A percentile compares a stretch with the other conserved stretches of the same genome.
These are phyloP conservation scores for Dentipellis sp. DNA, from an alignment of 768 basidiomycete genomes.

Conservation along the genomic window DNA sequence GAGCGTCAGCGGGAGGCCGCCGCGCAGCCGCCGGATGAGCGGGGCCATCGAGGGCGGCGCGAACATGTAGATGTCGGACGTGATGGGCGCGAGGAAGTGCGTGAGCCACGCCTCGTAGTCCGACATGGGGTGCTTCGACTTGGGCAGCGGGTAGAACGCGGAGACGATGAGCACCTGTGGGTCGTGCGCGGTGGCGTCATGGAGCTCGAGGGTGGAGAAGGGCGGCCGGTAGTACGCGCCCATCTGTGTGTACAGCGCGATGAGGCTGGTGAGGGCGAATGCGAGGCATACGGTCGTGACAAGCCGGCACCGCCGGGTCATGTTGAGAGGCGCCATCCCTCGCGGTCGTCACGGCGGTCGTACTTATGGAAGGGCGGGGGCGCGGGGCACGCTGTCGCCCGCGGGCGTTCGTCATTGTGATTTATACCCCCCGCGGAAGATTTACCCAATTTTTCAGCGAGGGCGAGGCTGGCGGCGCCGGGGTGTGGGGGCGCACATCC, in stretches of 20 bases:
- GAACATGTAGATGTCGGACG: conserved; percentile 34
- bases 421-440: no score
- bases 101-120: background rate
- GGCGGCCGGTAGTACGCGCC: background rate
- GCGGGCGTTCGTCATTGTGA: no score
- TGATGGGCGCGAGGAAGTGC: background rate
- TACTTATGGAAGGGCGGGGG: no score
- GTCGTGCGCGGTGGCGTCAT: background rate
- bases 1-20: conserved; percentile 27
- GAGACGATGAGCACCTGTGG: background rate
- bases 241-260: background rate
- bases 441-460: no score
- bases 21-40: conserved; percentile 23
- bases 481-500: no score
- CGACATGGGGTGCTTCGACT: background rate
- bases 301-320: background rate
- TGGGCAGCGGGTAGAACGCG: background rate
- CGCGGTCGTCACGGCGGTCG: no score
- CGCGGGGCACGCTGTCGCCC: no score
- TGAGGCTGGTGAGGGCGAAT: conserved; percentile 1
- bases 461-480: no score
- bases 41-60: conserved; percentile 32
- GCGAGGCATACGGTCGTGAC: conserved; percentile 2
- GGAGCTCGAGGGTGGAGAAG: background rate
- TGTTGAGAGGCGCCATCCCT: no score